Evolutionary conservation across 352 stramenopile genomes (phyloP), one percentile per base, ranked within the genome.

Genomic region (Phytophthora syringae): DNA sequence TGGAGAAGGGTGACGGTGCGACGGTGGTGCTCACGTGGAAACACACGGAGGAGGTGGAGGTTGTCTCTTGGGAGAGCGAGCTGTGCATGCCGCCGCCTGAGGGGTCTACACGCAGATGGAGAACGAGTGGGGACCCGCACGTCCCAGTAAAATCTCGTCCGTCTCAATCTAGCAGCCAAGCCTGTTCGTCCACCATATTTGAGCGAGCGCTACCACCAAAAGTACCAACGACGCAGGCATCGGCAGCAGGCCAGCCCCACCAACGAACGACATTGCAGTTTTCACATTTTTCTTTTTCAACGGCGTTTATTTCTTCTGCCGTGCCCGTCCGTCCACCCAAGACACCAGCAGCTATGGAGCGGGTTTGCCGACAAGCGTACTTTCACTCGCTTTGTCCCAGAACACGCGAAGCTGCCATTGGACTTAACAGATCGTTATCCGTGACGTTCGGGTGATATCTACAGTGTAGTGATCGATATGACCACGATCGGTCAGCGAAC

Each of bases 81-180:
- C 57, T 88, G 20, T 89, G 81, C 49, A 82, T 94, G 64, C 82
- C 85, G 18, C 85, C 85, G 27, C 87, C 87, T 1, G 87, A 95
- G 60, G 87, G 87, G 84, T 90, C 54, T 94, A 86, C 63, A 82
- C 82, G 52, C 85, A 90, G 60, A 72, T 88, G 57, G 87, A 95
- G 56, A 94, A 95, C 70, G 87, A 95, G 64, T 95, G 87, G 87
- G 87, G 87, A 4, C 78, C 85, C 18, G 86, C 87, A 36, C 74
- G 80, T 43, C 87, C 85, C 53, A 93, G 83, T 55, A 94, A 94
- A 72, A 89, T 92, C 60, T 91, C 84, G 50, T 93, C 87, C 49
- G 84, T 94, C 30, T 94, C 85, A 48, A 94, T 95, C 52, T 93
- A 93, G 78, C 28, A 62, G 42, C 43, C 43, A 61, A 50, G 28